A percentile compares a stretch with the other conserved stretches of the same genome.
Evolutionary conservation across 2,329 filamentous ascomycete genomes (phyloP).

Genomic region (Xylariaceae sp.): DNA sequence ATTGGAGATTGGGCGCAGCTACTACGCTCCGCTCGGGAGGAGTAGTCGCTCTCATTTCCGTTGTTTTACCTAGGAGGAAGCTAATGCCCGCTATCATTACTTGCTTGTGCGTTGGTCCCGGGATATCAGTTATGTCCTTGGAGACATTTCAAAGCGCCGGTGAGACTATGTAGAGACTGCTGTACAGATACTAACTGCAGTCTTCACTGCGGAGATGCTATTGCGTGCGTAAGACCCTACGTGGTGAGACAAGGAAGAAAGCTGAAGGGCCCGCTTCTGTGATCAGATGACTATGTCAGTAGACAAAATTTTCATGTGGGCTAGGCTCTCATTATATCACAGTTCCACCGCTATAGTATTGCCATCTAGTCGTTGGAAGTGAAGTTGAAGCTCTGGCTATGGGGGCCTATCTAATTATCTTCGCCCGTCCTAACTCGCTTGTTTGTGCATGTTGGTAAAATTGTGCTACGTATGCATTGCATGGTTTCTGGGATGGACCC

Average conservation of each 20-base stretch:
- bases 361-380: background rate
- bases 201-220: background rate
- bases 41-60: conserved; percentile 20
- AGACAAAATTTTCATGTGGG: background rate
- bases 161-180: background rate
- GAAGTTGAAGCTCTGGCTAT: background rate
- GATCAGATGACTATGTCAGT: conserved; percentile 1
- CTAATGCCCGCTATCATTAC: conserved; percentile 19
- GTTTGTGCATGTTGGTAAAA: conserved; percentile 6
- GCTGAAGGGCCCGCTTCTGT: background rate
- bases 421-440: background rate
- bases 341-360: conserved; percentile 10
- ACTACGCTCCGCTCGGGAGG: background rate
- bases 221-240: conserved; percentile 14
- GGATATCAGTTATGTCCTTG: background rate
- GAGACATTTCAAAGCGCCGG: background rate
- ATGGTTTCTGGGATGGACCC: background rate
- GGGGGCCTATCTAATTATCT: background rate
- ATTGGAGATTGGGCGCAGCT: background rate
- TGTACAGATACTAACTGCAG: no score
- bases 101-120: conserved; percentile 18
- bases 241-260: conserved; percentile 2
- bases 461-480: conserved; percentile 10
- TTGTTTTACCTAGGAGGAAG: conserved; percentile 27
- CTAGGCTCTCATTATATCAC: background rate